Evolutionary conservation across 2,329 filamentous ascomycete species (phyloP).

Genomic region (Didymella sp.): DNA sequence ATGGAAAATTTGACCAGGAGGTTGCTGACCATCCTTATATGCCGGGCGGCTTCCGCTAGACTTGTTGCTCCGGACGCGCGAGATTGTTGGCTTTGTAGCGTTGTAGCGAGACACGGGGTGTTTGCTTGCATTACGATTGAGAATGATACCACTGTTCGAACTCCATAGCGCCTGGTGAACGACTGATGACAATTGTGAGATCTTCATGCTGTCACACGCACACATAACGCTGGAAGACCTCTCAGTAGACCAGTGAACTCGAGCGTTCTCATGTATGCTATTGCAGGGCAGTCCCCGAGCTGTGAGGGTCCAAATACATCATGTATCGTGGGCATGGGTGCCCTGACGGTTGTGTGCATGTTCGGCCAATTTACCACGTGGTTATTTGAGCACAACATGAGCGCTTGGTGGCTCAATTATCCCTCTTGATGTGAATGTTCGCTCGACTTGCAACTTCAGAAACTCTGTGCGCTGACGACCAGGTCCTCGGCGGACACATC

Average conservation of each 20-base stretch:
- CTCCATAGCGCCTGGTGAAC: too few relatives aligned
- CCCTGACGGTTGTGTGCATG: constrained; percentile 3
- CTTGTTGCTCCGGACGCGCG: not conserved
- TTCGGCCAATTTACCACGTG: constrained; percentile 7
- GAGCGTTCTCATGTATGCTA: too few relatives aligned
- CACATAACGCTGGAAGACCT: too few relatives aligned
- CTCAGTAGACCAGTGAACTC: too few relatives aligned
- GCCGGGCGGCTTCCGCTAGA: constrained; percentile 18
- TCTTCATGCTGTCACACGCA: too few relatives aligned
- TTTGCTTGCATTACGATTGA: not conserved
- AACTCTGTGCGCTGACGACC: not conserved
- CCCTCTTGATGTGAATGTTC: not conserved
- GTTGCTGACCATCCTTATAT: constrained; percentile 10
- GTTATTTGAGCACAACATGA: not conserved
- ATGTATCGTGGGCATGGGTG: constrained; percentile 8
- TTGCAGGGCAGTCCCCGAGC: not conserved
- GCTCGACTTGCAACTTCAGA: not conserved
- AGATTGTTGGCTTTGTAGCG: not conserved
- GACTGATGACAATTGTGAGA: too few relatives aligned
- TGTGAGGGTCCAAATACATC: not conserved
- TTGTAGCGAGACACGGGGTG: not conserved
- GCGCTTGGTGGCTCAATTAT: not conserved
- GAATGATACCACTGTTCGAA: not conserved
- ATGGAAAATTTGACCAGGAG: constrained; percentile 16
- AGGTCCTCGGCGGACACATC: not conserved